Base-by-base conservation (phyloP, 2,329 filamentous ascomycete genomes). In the Microdochium trichocladiopsis region DNA sequence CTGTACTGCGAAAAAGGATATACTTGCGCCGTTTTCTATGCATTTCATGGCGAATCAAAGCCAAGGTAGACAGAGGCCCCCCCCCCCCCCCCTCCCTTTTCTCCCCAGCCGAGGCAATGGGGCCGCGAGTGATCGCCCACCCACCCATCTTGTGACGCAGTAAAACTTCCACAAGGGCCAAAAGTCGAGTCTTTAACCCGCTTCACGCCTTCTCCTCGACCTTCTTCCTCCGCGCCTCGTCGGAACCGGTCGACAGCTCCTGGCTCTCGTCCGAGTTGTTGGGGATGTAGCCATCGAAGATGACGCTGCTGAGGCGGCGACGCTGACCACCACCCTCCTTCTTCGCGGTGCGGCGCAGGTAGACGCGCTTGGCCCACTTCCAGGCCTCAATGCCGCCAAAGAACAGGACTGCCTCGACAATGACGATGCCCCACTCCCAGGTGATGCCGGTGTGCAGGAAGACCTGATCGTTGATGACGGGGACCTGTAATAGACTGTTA, bases 261-360 rank as follows among this genome's bases (percentile, higher is more conserved):
- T 45, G 41, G 18, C 41, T 45, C 41, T 45, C 41, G 41, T 53
- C 52, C 24, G 50, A 45, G 45, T 51, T 49, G 36, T 51, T 50
- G 21, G 52, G 52, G 28, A 50, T 53, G 25, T 48, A 53, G 14
- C 52, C 52, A 18, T 45, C 41, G 12, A 45, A 45, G 41, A 45
- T 45, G 41, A 45, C 41, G 41, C 41, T 45, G 41, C 41, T 45
- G 41, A 45, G 41, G 41, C 41, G 41, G 21, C 41, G 41, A 18
- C 41, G 41, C 41, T 45, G 41, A 12, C 41, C 41, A 23, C 41
- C 41, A 12, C 41, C 41, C 52, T 25, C 50, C 49, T 53, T 53
- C 48, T 28, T 51, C 6, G 41, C 41, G 14, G 41, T 45, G 12
- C 41, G 41, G 12, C 41, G 41, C 14, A 45, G 18, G 41, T 45